Percentiles rank a stretch among this genome's conserved stretches.
Evolutionary conservation across 2,329 filamentous ascomycete genomes (phyloP).

Genomic region (Fusarium tanahbumbuense): DNA sequence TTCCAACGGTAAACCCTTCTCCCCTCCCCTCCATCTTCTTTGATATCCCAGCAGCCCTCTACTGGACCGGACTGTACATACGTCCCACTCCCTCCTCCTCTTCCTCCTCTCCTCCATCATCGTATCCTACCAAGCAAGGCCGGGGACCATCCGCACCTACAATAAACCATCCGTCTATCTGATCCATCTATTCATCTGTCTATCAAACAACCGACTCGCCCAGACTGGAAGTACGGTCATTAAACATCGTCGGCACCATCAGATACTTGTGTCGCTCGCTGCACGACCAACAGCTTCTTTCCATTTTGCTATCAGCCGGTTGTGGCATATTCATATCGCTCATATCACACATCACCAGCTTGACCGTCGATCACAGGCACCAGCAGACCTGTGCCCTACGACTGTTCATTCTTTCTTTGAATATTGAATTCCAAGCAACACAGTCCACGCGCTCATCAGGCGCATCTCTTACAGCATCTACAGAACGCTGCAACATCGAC

Average conservation of each 20-base stretch:
- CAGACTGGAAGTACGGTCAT: constrained; percentile 20
- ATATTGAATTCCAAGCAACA: constrained; percentile 11
- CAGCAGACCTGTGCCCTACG: neutral
- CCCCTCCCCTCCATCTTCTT: constrained; percentile 39
- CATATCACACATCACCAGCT: constrained; percentile 18
- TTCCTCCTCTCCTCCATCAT: constrained; percentile 27
- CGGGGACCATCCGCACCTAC: constrained; percentile 37
- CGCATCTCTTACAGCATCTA: constrained; percentile 25
- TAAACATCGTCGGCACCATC: constrained; percentile 32
- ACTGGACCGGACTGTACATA: constrained; percentile 1
- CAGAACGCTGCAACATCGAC: constrained; percentile 22
- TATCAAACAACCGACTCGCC: constrained; percentile 34
- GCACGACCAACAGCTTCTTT: constrained; percentile 9
- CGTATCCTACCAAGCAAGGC: constrained; percentile 25
- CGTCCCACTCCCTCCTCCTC: constrained; percentile 43
- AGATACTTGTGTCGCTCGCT: constrained; percentile 18
- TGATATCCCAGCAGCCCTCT: constrained; percentile 41
- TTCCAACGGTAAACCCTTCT: constrained; percentile 43
- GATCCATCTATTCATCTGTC: constrained; percentile 23
- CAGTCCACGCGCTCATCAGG: constrained; percentile 12
- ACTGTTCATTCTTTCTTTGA: constrained; percentile 7
- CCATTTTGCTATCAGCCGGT: constrained; percentile 14
- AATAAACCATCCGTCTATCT: constrained; percentile 32
- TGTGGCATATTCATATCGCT: constrained; percentile 5
- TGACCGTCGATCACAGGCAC: constrained; percentile 6